These are phyloP conservation scores for Trichoderma sp. DNA, from an alignment of 2,329 filamentous ascomycete species.

Conservation along the genomic window DNA sequence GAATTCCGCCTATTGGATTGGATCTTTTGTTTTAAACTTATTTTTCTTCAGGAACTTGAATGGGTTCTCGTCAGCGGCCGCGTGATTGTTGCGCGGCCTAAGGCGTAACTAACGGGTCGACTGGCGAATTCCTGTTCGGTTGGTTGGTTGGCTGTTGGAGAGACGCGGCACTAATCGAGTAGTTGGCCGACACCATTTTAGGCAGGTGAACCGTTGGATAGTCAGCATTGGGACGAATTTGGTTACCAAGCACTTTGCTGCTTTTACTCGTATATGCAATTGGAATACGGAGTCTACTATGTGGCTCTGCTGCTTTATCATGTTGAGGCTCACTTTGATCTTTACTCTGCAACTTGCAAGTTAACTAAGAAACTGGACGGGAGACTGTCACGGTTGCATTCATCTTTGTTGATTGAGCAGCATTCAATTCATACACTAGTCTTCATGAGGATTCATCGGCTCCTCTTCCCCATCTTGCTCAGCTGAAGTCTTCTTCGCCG, in stretches of 20 bases:
- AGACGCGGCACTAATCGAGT: slow-evolving; percentile 3
- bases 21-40: slow-evolving; percentile 10
- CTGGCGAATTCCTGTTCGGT: not conserved
- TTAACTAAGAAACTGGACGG: not conserved
- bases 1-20: not conserved
- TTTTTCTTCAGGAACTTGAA: not conserved
- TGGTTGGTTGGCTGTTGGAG: not conserved
- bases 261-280: not conserved
- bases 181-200: slow-evolving; percentile 5
- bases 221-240: not conserved
- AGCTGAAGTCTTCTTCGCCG: slow-evolving; percentile 18
- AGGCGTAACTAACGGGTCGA: not conserved
- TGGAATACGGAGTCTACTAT: too few species aligned
- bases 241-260: not conserved
- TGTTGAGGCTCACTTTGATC: not conserved
- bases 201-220: not conserved
- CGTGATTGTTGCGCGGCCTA: slow-evolving; percentile 13
- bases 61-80: slow-evolving; percentile 2
- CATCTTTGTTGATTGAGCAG: not conserved
- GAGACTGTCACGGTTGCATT: not conserved
- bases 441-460: not conserved
- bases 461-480: slow-evolving; percentile 22
- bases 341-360: not conserved
- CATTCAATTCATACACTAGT: not conserved
- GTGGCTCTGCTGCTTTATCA: not conserved